Evolutionary conservation across 2,329 filamentous ascomycete species (phyloP), one percentile per base, ranked within the genome.

Genomic region (Pyricularia sp.): DNA sequence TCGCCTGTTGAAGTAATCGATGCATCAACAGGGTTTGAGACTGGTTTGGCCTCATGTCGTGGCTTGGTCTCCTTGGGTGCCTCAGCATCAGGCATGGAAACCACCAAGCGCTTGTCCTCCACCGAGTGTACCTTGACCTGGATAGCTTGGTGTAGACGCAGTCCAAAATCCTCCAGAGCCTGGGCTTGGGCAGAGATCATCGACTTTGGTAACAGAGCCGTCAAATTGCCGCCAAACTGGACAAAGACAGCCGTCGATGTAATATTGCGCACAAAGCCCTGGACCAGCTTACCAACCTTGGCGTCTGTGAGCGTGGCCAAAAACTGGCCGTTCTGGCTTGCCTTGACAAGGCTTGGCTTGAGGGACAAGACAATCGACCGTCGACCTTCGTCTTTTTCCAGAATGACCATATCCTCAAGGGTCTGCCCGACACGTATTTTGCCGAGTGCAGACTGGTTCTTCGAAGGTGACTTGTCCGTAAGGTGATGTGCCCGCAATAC

Each of bases 261-360:
- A 64, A 96, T 88, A 71, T 94, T 96, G 66, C 88, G 87, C 30
- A 99, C 86, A 70, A 93, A 96, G 6, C 93, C 93, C 66, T 86
- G 83, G 8, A 91, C 83, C 28, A 85, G 77, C 40, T 84, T 81
- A 33, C 89, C 89, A 68, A 88, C 82, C 68, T 86, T 83, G 24
- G 91, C 82, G 68, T 93, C 85, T 26, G 89, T 86, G 65, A 94
- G 88, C 59, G 77, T 83, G 22, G 81, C 82, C n/a, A 96, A 80
- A 13, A 97, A 81, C 64, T 82, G 85, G n/a, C 84, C 84, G 24
- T 88, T 81, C 73, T 89, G 88, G 62, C 87, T 83, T 63, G 89
- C 91, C 70, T 89, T 85, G 66, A 96, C 80, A 30, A 99, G 79
- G 71, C 87, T 92, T 44, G 90, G 87, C 76, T 97, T 97, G 74